Evolutionary conservation across 306 rosid genomes (phyloP).

Genomic region (Pyrus communis): DNA sequence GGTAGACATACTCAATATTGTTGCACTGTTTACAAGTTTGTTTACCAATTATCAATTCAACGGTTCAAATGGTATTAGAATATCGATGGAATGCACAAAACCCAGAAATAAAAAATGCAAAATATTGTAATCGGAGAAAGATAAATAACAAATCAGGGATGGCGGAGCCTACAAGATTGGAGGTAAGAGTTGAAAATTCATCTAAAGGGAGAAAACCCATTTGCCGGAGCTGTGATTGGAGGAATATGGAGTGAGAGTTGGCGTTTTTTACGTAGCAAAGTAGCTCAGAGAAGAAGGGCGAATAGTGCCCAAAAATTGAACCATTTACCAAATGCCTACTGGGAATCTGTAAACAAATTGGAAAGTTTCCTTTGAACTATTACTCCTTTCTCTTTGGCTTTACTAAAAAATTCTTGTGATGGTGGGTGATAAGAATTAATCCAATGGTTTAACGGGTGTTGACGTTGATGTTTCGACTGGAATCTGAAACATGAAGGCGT

Average conservation of each 20-base stretch:
- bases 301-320: constrained; percentile 14
- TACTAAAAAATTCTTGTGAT: neutral
- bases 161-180: constrained; percentile 32
- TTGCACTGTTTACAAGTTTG: no score
- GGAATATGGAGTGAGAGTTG: constrained; percentile 29
- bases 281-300: constrained; percentile 42
- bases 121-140: no score
- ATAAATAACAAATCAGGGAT: neutral
- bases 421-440: neutral
- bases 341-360: no score
- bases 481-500: neutral
- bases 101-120: neutral
- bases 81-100: neutral
- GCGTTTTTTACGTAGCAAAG: constrained; percentile 21
- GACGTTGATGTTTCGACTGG: neutral
- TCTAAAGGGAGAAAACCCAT: constrained; percentile 31
- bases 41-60: neutral
- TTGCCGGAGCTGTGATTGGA: constrained; percentile 18
- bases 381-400: no score
- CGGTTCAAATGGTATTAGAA: neutral
- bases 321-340: no score
- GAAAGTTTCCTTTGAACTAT: no score
- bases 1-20: no score
- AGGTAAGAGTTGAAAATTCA: constrained; percentile 30
- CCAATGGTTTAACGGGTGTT: neutral